Evolutionary conservation across 441 rosid species (phyloP).

Genomic region (Bocquillonia castaneifolia): DNA sequence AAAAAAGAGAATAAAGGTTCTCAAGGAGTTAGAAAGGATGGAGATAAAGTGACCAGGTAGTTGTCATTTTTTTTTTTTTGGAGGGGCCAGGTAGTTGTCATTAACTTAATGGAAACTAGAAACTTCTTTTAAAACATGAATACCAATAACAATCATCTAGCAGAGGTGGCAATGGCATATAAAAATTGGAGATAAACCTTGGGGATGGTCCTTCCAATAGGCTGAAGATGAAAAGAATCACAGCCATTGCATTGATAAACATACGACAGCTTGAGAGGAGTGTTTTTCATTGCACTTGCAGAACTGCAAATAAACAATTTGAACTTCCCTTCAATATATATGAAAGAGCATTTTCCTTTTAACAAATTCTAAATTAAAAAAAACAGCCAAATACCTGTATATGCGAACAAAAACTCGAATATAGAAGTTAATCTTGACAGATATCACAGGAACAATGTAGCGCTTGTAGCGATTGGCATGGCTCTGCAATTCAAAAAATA

Average conservation of each 20-base stretch:
- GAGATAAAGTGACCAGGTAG: background rate
- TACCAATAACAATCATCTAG: background rate
- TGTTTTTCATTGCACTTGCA: constrained; percentile 94
- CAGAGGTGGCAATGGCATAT: background rate
- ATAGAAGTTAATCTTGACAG: constrained; percentile 92
- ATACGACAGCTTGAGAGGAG: constrained; percentile 96
- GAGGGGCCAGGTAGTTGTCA: too few relatives aligned
- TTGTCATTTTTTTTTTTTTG: too few relatives aligned
- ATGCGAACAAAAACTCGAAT: constrained; percentile 92
- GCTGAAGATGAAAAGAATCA: constrained; percentile 95
- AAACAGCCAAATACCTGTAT: constrained; percentile 59
- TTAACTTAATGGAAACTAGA: background rate
- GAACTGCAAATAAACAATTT: constrained; percentile 59
- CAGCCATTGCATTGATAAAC: constrained; percentile 95
- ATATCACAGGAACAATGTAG: constrained; percentile 88
- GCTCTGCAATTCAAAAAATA: constrained; percentile 50
- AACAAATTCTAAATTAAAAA: constrained; percentile 8
- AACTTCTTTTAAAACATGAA: background rate
- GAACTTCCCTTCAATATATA: constrained; percentile 14
- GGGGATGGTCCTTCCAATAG: constrained; percentile 73
- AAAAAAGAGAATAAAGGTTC: background rate
- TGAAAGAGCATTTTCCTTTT: constrained; percentile 9
- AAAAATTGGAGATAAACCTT: constrained; percentile 46
- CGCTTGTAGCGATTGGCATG: constrained; percentile 98
- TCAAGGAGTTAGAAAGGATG: background rate